Percentiles rank a stretch among this genome's conserved stretches.
Conservation (phyloP, 257 asterid species). For the Asclepias syriaca region DNA sequence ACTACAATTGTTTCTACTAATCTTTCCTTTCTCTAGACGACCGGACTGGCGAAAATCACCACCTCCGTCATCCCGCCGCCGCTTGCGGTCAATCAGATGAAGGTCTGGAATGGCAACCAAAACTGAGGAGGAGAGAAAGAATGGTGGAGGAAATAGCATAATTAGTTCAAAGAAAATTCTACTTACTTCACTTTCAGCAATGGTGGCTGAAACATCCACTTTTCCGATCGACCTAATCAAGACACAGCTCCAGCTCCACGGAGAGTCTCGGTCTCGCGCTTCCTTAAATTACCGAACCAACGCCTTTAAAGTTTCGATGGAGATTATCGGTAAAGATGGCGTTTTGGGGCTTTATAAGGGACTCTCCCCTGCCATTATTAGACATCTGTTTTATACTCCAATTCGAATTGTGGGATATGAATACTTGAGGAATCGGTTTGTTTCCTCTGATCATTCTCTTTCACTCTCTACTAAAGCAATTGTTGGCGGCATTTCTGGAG, state of each 20-base stretch:
- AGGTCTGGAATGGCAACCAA: slow-evolving; percentile 1
- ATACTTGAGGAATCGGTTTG: slow-evolving; percentile 43
- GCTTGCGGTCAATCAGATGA: not conserved
- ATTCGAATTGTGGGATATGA: slow-evolving; percentile 75
- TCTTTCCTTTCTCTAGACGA: not conserved
- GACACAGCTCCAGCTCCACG: slow-evolving; percentile 80
- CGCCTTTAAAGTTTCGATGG: slow-evolving; percentile 38
- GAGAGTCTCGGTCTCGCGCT: slow-evolving; percentile 34
- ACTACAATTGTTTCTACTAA: not conserved
- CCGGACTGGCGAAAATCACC: slow-evolving; percentile 3
- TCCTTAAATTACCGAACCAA: slow-evolving; percentile 32
- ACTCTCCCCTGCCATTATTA: slow-evolving; percentile 56
- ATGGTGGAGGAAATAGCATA: not conserved
- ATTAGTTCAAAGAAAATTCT: slow-evolving; percentile 33
- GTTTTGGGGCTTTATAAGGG: slow-evolving; percentile 62
- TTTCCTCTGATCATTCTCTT: slow-evolving; percentile 33
- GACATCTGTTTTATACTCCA: slow-evolving; percentile 79
- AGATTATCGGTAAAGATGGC: slow-evolving; percentile 52
- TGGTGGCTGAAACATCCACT: slow-evolving; percentile 74
- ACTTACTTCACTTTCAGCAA: slow-evolving; percentile 69
- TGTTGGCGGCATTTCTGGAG: slow-evolving; percentile 77
- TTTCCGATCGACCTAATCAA: slow-evolving; percentile 82
- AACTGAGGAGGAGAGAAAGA: not conserved
- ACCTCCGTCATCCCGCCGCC: not conserved
- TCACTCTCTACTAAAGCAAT: slow-evolving; percentile 51